Percentiles rank a stretch among this genome's conserved stretches.
Evolutionary conservation across 805 yeast genomes (phyloP).

Genomic region (Candida orba): DNA sequence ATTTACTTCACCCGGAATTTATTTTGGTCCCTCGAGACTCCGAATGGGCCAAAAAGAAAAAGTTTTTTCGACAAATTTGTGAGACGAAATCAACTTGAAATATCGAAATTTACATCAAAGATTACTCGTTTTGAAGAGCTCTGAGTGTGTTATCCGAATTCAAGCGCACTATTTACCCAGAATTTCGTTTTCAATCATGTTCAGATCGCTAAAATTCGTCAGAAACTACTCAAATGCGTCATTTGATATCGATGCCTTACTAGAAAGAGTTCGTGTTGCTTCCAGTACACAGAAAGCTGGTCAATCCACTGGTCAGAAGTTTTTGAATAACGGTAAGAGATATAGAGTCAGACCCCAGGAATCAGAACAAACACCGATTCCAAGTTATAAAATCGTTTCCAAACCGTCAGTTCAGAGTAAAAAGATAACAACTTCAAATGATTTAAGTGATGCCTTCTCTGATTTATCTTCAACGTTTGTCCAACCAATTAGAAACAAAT

Average conservation of each 20-base stretch:
- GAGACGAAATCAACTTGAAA: too few relatives aligned
- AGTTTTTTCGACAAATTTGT: background rate
- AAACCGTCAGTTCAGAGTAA: background rate
- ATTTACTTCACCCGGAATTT: too few relatives aligned
- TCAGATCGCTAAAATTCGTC: constrained; percentile 1
- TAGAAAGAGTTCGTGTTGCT: constrained; percentile 9
- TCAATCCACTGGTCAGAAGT: background rate
- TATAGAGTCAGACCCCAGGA: too few relatives aligned
- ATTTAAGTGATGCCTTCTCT: constrained; percentile 3
- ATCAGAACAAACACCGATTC: background rate
- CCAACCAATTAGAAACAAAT: constrained; percentile 1
- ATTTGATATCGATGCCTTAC: constrained; percentile 9
- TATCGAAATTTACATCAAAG: too few relatives aligned
- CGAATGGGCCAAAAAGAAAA: background rate
- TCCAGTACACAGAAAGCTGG: background rate
- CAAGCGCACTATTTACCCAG: too few relatives aligned
- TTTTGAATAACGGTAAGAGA: background rate
- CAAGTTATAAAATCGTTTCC: background rate
- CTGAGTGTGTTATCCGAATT: too few relatives aligned
- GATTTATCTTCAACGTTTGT: constrained; percentile 1
- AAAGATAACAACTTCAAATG: background rate
- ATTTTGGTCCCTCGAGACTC: too few relatives aligned
- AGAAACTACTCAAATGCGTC: constrained; percentile 5
- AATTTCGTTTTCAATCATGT: background rate
- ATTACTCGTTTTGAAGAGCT: too few relatives aligned